phyloP scores from a whole-genome alignment of 1,139 yeast genomes.

The Suhomyces ambrosiae region DNA sequence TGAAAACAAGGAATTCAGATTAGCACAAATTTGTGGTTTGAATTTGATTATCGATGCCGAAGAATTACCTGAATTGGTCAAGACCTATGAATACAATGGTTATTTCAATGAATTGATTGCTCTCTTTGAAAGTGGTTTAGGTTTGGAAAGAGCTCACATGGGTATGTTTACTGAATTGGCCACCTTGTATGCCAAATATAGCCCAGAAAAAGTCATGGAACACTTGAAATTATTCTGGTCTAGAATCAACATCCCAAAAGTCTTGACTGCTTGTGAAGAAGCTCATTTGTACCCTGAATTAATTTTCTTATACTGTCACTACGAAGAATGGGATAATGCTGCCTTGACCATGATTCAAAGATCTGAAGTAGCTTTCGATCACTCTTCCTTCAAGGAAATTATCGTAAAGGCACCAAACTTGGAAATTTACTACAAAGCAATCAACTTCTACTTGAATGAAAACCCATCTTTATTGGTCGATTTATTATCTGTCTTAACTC shows the following conservation, averaged over 20 bases:
- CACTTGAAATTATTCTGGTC: conserved; percentile 98
- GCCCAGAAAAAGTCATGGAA: conserved; percentile 91
- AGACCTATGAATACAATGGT: conserved; percentile 85
- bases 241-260: conserved; percentile 96
- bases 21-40: conserved; percentile 98
- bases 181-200: conserved; percentile 83
- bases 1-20: conserved; percentile 90
- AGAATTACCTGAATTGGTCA: conserved; percentile 88
- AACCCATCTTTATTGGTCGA: conserved; percentile 92
- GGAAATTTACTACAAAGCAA: conserved; percentile 96
- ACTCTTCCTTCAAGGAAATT: conserved; percentile 88
- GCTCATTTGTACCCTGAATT: conserved; percentile 97
- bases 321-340: conserved; percentile 99
- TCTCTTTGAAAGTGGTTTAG: conserved; percentile 92
- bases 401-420: conserved; percentile 93
- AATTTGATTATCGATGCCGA: conserved; percentile 97
- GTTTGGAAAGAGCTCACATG: conserved; percentile 98
- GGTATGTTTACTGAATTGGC: conserved; percentile 99
- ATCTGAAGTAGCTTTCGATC: conserved; percentile 92
- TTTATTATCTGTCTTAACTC: conserved; percentile 79
- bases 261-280: conserved; percentile 86
- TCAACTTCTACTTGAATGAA: conserved; percentile 88
- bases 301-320: conserved; percentile 94
- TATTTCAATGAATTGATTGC: conserved; percentile 90
- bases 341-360: conserved; percentile 97